Evolutionary conservation across 2,329 filamentous ascomycete genomes (phyloP).

Genomic region (Cladophialophora immunda): DNA sequence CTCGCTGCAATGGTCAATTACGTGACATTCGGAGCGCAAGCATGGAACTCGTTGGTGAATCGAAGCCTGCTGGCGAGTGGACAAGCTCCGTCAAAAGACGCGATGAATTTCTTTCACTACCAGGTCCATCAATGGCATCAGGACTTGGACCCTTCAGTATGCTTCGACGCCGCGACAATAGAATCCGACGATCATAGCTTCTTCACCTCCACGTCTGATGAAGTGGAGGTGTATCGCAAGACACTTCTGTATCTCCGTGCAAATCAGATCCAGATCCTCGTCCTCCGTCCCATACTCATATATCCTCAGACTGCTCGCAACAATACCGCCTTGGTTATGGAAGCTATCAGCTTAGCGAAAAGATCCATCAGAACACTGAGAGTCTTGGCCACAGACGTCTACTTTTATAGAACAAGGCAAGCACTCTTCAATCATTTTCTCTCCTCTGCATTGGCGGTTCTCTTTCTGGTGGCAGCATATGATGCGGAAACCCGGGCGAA

Average conservation of each 20-base stretch:
- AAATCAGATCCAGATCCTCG: constrained; percentile 25
- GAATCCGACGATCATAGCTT: constrained; percentile 20
- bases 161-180: constrained; percentile 15
- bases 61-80: constrained; percentile 13
- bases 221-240: constrained; percentile 20
- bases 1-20: constrained; percentile 22
- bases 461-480: constrained; percentile 22
- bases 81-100: constrained; percentile 15
- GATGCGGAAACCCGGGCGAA: constrained; percentile 21
- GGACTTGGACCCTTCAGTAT: constrained; percentile 18
- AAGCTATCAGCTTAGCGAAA: constrained; percentile 19
- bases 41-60: constrained; percentile 23
- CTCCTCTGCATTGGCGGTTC: constrained; percentile 17
- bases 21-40: constrained; percentile 20
- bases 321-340: constrained; percentile 11
- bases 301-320: constrained; percentile 20
- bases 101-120: constrained; percentile 15
- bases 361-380: constrained; percentile 18
- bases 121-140: constrained; percentile 25
- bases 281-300: constrained; percentile 24
- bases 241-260: constrained; percentile 20
- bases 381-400: neutral
- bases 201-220: constrained; percentile 8
- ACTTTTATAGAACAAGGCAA: constrained; percentile 21
- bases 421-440: constrained; percentile 26